Evolutionary conservation across 2,329 filamentous ascomycete species (phyloP), one percentile per base, ranked within the genome.

Genomic region (Fusarium sp.): DNA sequence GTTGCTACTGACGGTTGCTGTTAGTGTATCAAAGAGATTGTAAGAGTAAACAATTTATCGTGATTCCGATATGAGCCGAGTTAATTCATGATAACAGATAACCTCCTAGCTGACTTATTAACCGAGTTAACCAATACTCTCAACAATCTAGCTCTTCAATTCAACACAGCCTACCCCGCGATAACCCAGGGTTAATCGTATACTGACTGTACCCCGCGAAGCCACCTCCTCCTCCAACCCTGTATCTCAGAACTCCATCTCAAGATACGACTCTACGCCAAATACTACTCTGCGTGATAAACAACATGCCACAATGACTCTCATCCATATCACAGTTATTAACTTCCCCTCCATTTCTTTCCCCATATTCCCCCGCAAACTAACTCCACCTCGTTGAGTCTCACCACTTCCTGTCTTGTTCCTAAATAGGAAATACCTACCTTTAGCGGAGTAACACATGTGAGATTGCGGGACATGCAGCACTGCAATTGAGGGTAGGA

Each of bases 311-410:
- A 65, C 61, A 52, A 27, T 44, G 49, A n/a, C 47, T 9, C 15
- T 24, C 20, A 13, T 24, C 5, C 44, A 27, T 27, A n/a, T 20
- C n/a, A 4, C 29, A 44, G 29, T 18, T 11, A 18, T 20, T 40
- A 22, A 30, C 44, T 25, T 29, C 41, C 53, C 58, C 46, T 61
- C 47, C 43, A 29, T 29, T 29, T 55, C 49, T 54, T 66, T 62
- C 57, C 62, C 58, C 63, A 64, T 57, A 49, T 64, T 67, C 67
- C 67, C 67, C 67, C 67, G 49, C 67, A 70, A 53, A 69, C 46
- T 20, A 49, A 58, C 60, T 34, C 58, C 65, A 56, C 52, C 51
- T 68, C 32, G 30, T 30, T 60, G 30, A 27, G 51, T 70, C 66
- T 67, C 67, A 67, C 67, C 48, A 69, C 46, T 45, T 52, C 13